These are phyloP conservation scores for Colletotrichum musae DNA, from an alignment of 2,329 filamentous ascomycete species.

Conservation along the genomic window DNA sequence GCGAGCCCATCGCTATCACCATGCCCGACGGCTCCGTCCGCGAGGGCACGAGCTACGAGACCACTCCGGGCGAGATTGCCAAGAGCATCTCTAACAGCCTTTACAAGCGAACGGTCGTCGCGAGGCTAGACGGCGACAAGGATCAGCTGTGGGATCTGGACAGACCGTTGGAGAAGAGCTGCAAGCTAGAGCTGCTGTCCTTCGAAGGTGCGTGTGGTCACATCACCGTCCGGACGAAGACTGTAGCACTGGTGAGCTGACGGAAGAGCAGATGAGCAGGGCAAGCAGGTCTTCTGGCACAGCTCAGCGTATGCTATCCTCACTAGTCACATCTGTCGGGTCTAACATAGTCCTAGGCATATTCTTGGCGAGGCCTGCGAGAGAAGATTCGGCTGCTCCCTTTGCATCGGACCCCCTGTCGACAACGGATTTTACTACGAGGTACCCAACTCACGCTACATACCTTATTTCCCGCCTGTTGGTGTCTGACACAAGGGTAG, in stretches of 20 bases:
- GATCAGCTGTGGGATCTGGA: conserved; percentile 91
- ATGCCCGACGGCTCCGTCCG: conserved; percentile 80
- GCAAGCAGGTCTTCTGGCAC: conserved; percentile 98
- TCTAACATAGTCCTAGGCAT: conserved; percentile 61
- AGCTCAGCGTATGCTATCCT: conserved; percentile 68
- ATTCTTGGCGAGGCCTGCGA: conserved; percentile 96
- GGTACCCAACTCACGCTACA: conserved; percentile 53
- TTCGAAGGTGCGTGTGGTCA: conserved; percentile 71
- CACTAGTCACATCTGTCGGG: neutral
- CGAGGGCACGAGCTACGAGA: conserved; percentile 89
- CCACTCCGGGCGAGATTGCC: conserved; percentile 84
- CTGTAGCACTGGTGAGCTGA: conserved; percentile 4
- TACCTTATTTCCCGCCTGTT: too few species aligned
- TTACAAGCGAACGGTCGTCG: conserved; percentile 88
- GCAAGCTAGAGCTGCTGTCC: conserved; percentile 85
- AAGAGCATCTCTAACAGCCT: conserved; percentile 87
- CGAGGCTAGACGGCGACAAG: conserved; percentile 81
- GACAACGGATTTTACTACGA: conserved; percentile 97
- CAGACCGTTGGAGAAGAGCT: conserved; percentile 89
- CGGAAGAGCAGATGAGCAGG: conserved; percentile 69
- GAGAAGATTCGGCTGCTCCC: conserved; percentile 88
- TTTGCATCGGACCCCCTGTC: conserved; percentile 94
- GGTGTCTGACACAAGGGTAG: neutral
- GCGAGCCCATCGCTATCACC: conserved; percentile 81
- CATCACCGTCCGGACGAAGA: neutral